These are phyloP conservation scores for Suhomyces maxii DNA, from an alignment of 1,139 yeast genomes.

Conservation along the genomic window DNA sequence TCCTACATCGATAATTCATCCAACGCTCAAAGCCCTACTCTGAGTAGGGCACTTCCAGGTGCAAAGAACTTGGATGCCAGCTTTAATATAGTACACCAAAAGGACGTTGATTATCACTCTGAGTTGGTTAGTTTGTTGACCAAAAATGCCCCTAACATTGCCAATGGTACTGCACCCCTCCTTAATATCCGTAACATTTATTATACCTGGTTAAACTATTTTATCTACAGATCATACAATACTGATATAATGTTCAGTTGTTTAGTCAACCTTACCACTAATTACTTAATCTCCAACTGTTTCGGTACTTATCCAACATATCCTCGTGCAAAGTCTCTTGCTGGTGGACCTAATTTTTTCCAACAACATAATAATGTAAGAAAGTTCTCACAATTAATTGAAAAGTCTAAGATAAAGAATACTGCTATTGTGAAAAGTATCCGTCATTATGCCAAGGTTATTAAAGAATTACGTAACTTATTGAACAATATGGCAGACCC, in stretches of 20 bases:
- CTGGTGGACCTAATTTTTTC: conserved; percentile 1
- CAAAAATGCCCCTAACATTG: conserved; percentile 19
- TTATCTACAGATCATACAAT: conserved; percentile 26
- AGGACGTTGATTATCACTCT: conserved; percentile 18
- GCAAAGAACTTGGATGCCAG: conserved; percentile 4
- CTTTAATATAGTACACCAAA: conserved; percentile 5
- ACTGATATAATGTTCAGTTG: conserved; percentile 38
- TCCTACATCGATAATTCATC: background rate
- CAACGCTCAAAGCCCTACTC: background rate
- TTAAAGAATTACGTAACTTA: conserved; percentile 32
- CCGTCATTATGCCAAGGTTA: conserved; percentile 40
- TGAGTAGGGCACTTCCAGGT: conserved; percentile 8
- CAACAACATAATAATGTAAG: conserved; percentile 5
- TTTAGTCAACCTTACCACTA: conserved; percentile 41
- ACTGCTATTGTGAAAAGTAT: conserved; percentile 31
- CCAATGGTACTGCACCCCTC: conserved; percentile 30
- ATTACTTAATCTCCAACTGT: conserved; percentile 38
- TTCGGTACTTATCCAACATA: conserved; percentile 22
- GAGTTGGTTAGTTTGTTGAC: conserved; percentile 3
- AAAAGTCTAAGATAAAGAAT: conserved; percentile 21
- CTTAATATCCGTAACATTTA: conserved; percentile 34
- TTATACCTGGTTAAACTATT: conserved; percentile 36
- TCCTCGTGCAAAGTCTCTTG: background rate
- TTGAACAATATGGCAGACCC: conserved; percentile 35
- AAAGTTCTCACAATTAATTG: conserved; percentile 1